Base-by-base conservation (phyloP, 2,329 filamentous ascomycete species). In the Tolypocladium tropicale region DNA sequence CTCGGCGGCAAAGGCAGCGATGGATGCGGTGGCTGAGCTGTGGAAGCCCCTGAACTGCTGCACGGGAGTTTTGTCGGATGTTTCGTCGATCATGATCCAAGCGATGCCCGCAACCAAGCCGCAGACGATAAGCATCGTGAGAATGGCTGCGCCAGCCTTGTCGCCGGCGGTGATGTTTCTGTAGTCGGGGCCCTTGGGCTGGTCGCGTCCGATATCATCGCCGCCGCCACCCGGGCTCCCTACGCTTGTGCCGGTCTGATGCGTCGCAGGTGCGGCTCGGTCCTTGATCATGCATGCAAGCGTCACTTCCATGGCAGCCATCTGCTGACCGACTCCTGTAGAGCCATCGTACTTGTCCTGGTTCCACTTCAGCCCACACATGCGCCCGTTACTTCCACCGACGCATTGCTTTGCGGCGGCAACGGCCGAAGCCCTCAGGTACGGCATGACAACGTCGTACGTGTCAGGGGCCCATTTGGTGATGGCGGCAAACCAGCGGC, bases 301-400 rank as follows among this genome's bases (percentile, higher is more conserved):
- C 7, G 86, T 78, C 11, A 86, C 76, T 63, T 88, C 83, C 67
- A 89, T 72, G 2, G 81, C 84, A 1, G 81, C 78, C 85, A 89
- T 89, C 69, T 88, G 84, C 67, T 88, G 84, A 6, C 86, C 86
- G 2, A 88, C 79, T 7, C 85, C 85, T 7, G 75, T 78, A 2
- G 74, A 75, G 28, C 81, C 80, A 65, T 88, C 83, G 69, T 78
- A 87, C 10, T 69, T 68, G 56, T 76, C 71, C 54, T 77, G 74
- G 50, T 76, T 78, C 83, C 84, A 87, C 57, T 78, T 78, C 54
- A 83, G 68, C 10, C 83, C 81, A 61, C 83, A 87, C 74, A 83
- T 77, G 30, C 76, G 77, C 3, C 77, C 75, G 58, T 82, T 83
- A 30, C 65, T 60, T 18, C 82, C 83, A 30, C 82, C 84, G 0